Conservation (phyloP, 768 basidiomycete genomes). For the Hysterangium stoloniferum region DNA sequence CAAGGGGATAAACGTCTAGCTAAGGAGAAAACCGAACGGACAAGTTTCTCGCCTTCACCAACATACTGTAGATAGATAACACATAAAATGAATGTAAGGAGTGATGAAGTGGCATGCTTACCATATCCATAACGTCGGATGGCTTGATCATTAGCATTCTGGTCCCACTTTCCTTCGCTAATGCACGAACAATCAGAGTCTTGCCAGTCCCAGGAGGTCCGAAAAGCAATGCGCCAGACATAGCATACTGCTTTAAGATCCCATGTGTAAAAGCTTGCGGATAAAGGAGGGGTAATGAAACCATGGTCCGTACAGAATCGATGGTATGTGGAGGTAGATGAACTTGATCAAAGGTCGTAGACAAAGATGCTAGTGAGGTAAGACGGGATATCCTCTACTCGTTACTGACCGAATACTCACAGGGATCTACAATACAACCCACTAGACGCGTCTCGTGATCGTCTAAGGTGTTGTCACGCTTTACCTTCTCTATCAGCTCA, state of each 20-base stretch:
- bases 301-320: slow-evolving; percentile 86
- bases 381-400: slow-evolving; percentile 13
- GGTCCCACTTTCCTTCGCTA: slow-evolving; percentile 91
- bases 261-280: slow-evolving; percentile 84
- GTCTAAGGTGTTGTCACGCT: slow-evolving; percentile 68
- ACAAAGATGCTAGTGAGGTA: slow-evolving; percentile 47
- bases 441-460: slow-evolving; percentile 75
- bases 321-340: slow-evolving; percentile 85
- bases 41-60: slow-evolving; percentile 85
- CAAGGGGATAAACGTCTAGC: slow-evolving; percentile 83
- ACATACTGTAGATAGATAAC: slow-evolving; percentile 49
- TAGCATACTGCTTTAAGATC: slow-evolving; percentile 84
- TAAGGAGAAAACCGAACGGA: slow-evolving; percentile 80
- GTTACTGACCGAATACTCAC: slow-evolving; percentile 30
- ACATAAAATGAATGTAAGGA: slow-evolving; percentile 8
- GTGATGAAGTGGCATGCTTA: slow-evolving; percentile 25
- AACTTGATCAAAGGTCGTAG: slow-evolving; percentile 81
- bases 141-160: slow-evolving; percentile 87
- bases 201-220: slow-evolving; percentile 94
- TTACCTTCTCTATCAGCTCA: slow-evolving; percentile 70
- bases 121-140: slow-evolving; percentile 96
- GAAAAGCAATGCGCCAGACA: slow-evolving; percentile 86
- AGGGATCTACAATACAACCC: slow-evolving; percentile 78
- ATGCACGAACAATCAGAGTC: slow-evolving; percentile 79
- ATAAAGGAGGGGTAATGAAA: slow-evolving; percentile 81